Percentiles rank a stretch among this genome's conserved stretches.
These are phyloP conservation scores for Anthoceros angustus DNA, from an alignment of 225 moss, liverwort and hornwort genomes.

Conservation along the genomic window DNA sequence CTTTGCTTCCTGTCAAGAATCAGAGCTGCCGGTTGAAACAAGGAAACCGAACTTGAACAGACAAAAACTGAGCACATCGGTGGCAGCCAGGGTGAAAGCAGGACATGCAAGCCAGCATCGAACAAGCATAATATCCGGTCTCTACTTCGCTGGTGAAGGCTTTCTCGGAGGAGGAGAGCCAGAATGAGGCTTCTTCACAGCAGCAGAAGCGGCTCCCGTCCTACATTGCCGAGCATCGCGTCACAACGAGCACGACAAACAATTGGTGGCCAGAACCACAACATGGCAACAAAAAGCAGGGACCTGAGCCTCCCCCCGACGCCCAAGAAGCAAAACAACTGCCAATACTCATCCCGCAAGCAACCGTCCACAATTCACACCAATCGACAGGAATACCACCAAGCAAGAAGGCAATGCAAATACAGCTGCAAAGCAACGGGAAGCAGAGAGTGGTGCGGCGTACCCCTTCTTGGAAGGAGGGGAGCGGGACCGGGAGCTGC, in stretches of 20 bases:
- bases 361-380: background rate
- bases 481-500: constrained; percentile 71
- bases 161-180: constrained; percentile 44
- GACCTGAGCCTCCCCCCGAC: too few species aligned
- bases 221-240: constrained; percentile 16
- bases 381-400: background rate
- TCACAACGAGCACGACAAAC: constrained; percentile 29
- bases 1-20: constrained; percentile 36
- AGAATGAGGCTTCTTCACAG: constrained; percentile 33
- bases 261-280: too few species aligned
- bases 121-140: background rate
- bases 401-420: background rate
- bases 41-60: constrained; percentile 4
- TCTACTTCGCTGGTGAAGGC: constrained; percentile 57
- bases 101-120: constrained; percentile 1
- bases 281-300: too few species aligned
- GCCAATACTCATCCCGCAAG: background rate
- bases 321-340: too few species aligned
- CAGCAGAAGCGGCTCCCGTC: background rate
- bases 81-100: background rate
- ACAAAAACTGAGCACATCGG: background rate
- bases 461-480: constrained; percentile 67
- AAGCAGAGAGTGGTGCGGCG: background rate
- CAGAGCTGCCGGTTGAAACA: background rate
- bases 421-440: background rate